Evolutionary conservation across 1,139 yeast genomes (phyloP), one percentile per base, ranked within the genome.

Genomic region (Saccharomycopsis crataegensis): DNA sequence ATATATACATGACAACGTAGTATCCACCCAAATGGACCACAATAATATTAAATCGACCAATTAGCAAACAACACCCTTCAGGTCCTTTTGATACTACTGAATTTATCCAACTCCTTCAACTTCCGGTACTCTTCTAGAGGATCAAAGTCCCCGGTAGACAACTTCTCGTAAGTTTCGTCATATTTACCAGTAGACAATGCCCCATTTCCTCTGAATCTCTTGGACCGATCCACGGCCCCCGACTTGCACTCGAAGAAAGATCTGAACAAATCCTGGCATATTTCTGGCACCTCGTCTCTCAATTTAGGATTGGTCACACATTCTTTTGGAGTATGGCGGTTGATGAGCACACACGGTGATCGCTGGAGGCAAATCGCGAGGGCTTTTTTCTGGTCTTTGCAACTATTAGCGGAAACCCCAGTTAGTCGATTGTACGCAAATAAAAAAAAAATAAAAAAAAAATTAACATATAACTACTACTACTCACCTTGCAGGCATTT

Each of bases 291-390:
- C 49, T 86, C 85, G 56, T 77, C 76, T 55, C 83, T 75, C 49
- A 93, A 75, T 59, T 84, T 85, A 0, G 96, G 96, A 60, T 90
- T 77, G 46, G 86, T 85, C 32, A 91, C 70, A 66, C 99, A 93
- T 58, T 89, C 84, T 60, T 87, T 85, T 4, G 99, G 99, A 2
- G 90, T 87, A 68, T 93, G 78, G 59, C 99, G 75, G 59, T 93
- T 88, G 43, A 93, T 78, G 72, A 93, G 77, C 54, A 93, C 99
- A 69, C 99, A 93, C 14, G 98, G 98, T 5, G 98, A 90, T 66
- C 97, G 76, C 67, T 93, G 99, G 50, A 93, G 76, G 65, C 99
- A 93, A 31, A 93, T 84, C 7, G 98, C 98, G 59, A 93, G 89
- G 14, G 96, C 96, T 63, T 81, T 88, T 64, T 90, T 80, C 64